A percentile compares a stretch with the other conserved stretches of the same genome.
These are phyloP conservation scores for Phytophthora citricola DNA, from an alignment of 352 stramenopile species.

Conservation along the genomic window DNA sequence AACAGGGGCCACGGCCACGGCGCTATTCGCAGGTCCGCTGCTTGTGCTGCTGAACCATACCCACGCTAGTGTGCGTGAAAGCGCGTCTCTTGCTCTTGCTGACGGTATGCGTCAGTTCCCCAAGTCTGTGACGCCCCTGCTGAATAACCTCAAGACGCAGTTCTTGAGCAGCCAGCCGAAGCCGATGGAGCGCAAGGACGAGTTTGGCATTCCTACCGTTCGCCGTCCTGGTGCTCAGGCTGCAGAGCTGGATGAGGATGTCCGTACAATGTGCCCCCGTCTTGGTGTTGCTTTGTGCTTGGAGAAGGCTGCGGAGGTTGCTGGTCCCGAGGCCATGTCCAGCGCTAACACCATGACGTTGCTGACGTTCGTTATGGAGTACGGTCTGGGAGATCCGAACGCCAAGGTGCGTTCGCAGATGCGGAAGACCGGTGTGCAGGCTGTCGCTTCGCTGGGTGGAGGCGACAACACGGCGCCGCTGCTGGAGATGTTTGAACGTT, in stretches of 20 bases:
- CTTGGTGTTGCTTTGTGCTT: slow-evolving; percentile 79
- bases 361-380: slow-evolving; percentile 84
- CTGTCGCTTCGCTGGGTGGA: slow-evolving; percentile 75
- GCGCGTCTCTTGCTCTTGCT: slow-evolving; percentile 77
- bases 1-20: slow-evolving; percentile 54
- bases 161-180: slow-evolving; percentile 69
- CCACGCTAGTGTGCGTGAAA: slow-evolving; percentile 78
- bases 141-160: slow-evolving; percentile 75
- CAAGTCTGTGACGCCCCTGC: slow-evolving; percentile 66
- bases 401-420: slow-evolving; percentile 79
- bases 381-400: slow-evolving; percentile 78
- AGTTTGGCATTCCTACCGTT: slow-evolving; percentile 79
- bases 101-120: slow-evolving; percentile 85
- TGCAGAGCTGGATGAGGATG: slow-evolving; percentile 63
- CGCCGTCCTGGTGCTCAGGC: slow-evolving; percentile 53
- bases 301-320: slow-evolving; percentile 65
- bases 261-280: slow-evolving; percentile 61
- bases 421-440: slow-evolving; percentile 84
- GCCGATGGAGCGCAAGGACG: slow-evolving; percentile 60
- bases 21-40: slow-evolving; percentile 67
- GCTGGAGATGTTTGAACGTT: slow-evolving; percentile 77
- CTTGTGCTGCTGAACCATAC: slow-evolving; percentile 81
- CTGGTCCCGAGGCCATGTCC: slow-evolving; percentile 47
- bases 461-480: slow-evolving; percentile 69
- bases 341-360: slow-evolving; percentile 68